Percentiles rank a stretch among this genome's conserved stretches.
Conservation (phyloP, 2,329 filamentous ascomycete species). For the Arthrobotrys musiformis region DNA sequence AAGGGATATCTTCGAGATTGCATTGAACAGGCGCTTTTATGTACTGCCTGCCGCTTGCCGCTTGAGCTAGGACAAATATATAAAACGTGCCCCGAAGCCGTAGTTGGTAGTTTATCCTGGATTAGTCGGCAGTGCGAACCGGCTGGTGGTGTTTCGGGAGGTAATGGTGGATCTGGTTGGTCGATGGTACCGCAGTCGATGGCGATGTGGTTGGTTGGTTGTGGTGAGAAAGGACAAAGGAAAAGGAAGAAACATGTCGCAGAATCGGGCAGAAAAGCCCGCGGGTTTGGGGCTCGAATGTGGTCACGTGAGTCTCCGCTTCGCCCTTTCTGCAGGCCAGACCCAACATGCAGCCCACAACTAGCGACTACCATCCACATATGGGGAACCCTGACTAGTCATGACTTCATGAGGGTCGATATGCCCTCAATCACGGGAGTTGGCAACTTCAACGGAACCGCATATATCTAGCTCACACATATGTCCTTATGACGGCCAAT, state of each 20-base stretch:
- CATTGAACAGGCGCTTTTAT: slow-evolving; percentile 16
- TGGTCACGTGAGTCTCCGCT: not conserved
- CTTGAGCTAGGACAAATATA: not conserved
- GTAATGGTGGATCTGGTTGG: not conserved
- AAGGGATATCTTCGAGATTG: slow-evolving; percentile 9
- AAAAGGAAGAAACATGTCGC: not conserved
- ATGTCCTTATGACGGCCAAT: not conserved
- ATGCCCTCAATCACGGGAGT: not conserved
- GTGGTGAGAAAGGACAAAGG: not conserved
- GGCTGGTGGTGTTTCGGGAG: no score
- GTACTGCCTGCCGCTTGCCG: no score
- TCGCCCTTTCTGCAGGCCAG: no score
- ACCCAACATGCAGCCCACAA: no score
- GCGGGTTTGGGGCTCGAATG: no score
- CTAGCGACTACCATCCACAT: no score
- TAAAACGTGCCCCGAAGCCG: not conserved
- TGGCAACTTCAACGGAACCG: not conserved
- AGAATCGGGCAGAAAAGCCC: not conserved
- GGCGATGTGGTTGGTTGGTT: not conserved
- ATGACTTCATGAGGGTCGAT: not conserved
- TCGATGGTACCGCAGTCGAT: not conserved
- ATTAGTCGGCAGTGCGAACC: no score
- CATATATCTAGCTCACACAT: no score
- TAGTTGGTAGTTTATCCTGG: not conserved
- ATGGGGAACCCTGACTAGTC: no score